Evolutionary conservation across 2,329 filamentous ascomycete species (phyloP).

Genomic region (Blastomyces silverae): DNA sequence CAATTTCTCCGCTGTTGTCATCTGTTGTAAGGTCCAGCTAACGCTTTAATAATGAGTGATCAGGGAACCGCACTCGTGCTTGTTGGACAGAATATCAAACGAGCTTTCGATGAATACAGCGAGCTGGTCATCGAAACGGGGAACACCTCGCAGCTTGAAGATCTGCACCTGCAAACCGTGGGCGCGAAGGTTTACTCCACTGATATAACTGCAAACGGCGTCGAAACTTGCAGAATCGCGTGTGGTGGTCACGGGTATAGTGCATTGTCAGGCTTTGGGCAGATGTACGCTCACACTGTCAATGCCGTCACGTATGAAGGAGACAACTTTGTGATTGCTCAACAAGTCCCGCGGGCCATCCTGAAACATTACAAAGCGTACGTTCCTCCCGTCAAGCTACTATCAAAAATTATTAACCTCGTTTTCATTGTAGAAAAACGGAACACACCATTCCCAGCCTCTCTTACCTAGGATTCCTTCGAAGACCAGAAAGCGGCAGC

Average conservation of each 20-base stretch:
- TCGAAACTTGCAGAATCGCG: conserved; percentile 24
- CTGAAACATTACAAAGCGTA: conserved; percentile 24
- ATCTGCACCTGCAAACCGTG: conserved; percentile 25
- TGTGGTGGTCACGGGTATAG: conserved; percentile 38
- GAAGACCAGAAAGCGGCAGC: conserved; percentile 12
- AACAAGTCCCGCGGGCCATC: conserved; percentile 31
- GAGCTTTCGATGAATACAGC: conserved; percentile 23
- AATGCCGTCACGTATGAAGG: conserved; percentile 34
- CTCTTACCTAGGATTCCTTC: conserved; percentile 22
- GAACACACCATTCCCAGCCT: conserved; percentile 22
- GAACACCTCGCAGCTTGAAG: conserved; percentile 23
- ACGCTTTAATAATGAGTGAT: background rate
- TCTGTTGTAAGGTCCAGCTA: background rate
- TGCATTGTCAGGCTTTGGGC: conserved; percentile 30
- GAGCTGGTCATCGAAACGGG: conserved; percentile 22
- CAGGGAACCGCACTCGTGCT: conserved; percentile 22
- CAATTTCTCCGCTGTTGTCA: background rate
- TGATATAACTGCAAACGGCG: conserved; percentile 21
- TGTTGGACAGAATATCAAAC: conserved; percentile 24
- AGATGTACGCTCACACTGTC: conserved; percentile 28
- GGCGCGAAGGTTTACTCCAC: conserved; percentile 25
- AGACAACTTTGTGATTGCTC: conserved; percentile 40
- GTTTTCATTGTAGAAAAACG: conserved; percentile 17
- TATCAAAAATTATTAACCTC: background rate
- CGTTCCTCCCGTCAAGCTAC: background rate